Conservation (phyloP, 2,329 filamentous ascomycete species). For the Alternaria dauci region DNA sequence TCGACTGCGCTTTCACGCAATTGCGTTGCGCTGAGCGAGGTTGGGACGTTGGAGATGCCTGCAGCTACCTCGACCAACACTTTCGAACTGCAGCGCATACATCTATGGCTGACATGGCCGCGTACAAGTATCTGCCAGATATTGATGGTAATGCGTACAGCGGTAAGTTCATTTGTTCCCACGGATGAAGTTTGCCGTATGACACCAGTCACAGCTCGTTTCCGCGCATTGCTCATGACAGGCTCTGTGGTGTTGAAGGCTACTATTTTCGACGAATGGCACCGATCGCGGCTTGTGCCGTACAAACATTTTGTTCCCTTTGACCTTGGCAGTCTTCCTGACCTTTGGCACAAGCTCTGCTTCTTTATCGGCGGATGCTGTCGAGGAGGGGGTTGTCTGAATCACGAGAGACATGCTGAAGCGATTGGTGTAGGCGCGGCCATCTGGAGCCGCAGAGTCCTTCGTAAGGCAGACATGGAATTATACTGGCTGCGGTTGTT, state of each 20-base stretch:
- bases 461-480: conserved; percentile 2
- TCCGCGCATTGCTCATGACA: conserved; percentile 1
- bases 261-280: conserved; percentile 1
- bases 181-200: background rate
- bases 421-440: background rate
- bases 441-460: background rate
- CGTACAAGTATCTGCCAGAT: background rate
- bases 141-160: background rate
- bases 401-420: background rate
- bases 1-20: background rate
- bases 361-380: conserved; percentile 3
- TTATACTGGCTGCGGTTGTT: background rate
- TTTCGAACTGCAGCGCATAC: conserved; percentile 2
- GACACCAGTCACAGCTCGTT: background rate
- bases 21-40: background rate
- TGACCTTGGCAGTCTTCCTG: background rate
- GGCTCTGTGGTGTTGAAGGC: conserved; percentile 1
- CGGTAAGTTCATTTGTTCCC: background rate
- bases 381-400: background rate
- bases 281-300: background rate
- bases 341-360: background rate
- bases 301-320: conserved; percentile 4
- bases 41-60: background rate
- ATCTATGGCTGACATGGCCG: background rate
- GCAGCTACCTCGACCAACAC: background rate